These are phyloP conservation scores for Acmispon strigosus DNA, from an alignment of 306 rosid species.

Conservation along the genomic window DNA sequence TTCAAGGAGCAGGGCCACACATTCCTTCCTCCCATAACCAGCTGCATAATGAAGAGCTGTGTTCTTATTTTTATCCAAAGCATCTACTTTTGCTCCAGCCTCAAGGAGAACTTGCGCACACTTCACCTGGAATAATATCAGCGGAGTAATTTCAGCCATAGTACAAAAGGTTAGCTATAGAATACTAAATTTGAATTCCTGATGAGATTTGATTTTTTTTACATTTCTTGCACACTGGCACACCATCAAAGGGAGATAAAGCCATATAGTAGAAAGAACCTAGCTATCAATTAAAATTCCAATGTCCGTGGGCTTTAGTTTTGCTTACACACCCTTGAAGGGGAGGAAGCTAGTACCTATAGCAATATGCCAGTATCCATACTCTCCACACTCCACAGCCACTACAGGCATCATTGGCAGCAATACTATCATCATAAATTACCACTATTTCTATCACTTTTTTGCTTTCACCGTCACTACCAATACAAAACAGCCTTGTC, in stretches of 20 bases:
- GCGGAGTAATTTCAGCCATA: not conserved
- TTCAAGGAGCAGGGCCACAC: conserved; percentile 87
- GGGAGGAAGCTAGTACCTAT: not conserved
- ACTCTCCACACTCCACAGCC: not conserved
- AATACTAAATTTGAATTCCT: not conserved
- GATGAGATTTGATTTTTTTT: not conserved
- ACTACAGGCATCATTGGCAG: not conserved
- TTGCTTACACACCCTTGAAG: not conserved
- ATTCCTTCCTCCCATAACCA: conserved; percentile 96
- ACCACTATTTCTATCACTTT: not conserved
- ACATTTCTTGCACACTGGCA: not conserved
- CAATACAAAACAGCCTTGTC: not conserved
- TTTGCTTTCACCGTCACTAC: not conserved
- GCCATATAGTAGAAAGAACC: no score
- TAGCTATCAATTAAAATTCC: no score
- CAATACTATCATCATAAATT: not conserved
- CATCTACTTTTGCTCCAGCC: conserved; percentile 93
- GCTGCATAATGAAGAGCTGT: conserved; percentile 99
- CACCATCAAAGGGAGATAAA: not conserved
- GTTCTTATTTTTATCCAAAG: conserved; percentile 93
- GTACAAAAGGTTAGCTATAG: not conserved
- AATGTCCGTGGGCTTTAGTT: not conserved
- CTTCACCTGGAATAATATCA: conserved; percentile 57
- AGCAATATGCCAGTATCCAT: not conserved
- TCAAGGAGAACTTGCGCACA: conserved; percentile 95